These are phyloP conservation scores for Candida broadrunensis DNA, from an alignment of 805 yeast species.

Conservation along the genomic window DNA sequence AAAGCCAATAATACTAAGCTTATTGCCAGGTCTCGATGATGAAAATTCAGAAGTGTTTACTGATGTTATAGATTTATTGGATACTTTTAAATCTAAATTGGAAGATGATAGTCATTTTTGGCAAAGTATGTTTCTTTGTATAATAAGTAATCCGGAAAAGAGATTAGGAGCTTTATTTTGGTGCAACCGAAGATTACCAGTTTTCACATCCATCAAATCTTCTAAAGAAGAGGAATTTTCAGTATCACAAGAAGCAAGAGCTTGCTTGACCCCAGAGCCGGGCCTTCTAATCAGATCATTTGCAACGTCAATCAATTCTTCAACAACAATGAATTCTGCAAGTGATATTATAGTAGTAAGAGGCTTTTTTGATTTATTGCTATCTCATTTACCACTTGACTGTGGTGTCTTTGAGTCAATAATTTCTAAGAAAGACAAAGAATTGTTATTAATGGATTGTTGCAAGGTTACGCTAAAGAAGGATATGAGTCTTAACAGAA, in stretches of 20 bases:
- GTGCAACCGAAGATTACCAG: slow-evolving; percentile 66
- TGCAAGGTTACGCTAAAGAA: slow-evolving; percentile 68
- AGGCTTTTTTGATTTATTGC: slow-evolving; percentile 81
- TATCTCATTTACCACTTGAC: slow-evolving; percentile 63
- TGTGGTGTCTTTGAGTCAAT: slow-evolving; percentile 52
- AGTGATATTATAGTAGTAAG: slow-evolving; percentile 70
- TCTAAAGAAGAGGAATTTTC: slow-evolving; percentile 2
- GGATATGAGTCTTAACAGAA: slow-evolving; percentile 92
- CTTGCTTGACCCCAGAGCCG: slow-evolving; percentile 71
- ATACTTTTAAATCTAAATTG: slow-evolving; percentile 52
- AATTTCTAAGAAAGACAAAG: slow-evolving; percentile 52
- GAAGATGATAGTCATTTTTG: slow-evolving; percentile 77
- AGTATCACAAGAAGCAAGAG: slow-evolving; percentile 44
- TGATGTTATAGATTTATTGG: slow-evolving; percentile 58
- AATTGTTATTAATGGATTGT: slow-evolving; percentile 57
- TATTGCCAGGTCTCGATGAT: slow-evolving; percentile 89
- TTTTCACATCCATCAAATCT: slow-evolving; percentile 26
- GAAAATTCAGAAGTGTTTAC: slow-evolving; percentile 81
- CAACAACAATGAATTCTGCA: slow-evolving; percentile 27
- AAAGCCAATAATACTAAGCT: slow-evolving; percentile 68
- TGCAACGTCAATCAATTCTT: slow-evolving; percentile 56
- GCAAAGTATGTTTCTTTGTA: slow-evolving; percentile 73
- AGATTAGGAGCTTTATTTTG: slow-evolving; percentile 82
- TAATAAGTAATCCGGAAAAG: slow-evolving; percentile 76
- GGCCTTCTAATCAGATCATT: slow-evolving; percentile 77